Percentiles rank a stretch among this genome's conserved stretches.
Evolutionary conservation across 768 basidiomycete genomes (phyloP).

Genomic region (Auricularia sp.): DNA sequence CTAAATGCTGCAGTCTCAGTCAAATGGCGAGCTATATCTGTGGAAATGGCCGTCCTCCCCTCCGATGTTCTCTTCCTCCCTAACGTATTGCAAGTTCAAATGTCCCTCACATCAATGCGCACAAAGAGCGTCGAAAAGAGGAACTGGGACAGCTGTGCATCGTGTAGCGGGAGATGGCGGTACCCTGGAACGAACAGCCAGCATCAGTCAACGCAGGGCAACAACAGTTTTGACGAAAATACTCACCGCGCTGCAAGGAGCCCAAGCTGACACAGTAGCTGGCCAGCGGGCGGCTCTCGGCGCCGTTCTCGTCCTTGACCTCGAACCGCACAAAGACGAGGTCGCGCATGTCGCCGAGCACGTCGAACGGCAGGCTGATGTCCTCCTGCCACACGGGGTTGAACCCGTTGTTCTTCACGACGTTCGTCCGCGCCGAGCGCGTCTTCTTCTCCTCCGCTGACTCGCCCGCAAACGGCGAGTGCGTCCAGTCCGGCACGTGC

Average conservation of each 20-base stretch:
- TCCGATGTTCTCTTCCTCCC: neutral
- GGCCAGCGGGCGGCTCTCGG: constrained; percentile 53
- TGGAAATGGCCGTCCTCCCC: neutral
- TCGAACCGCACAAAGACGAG: constrained; percentile 76
- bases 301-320: constrained; percentile 51
- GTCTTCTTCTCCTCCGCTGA: constrained; percentile 20
- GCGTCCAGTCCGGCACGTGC: constrained; percentile 62
- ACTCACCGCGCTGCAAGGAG: constrained; percentile 58
- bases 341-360: constrained; percentile 66
- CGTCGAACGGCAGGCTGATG: constrained; percentile 62
- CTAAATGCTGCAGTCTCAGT: no score
- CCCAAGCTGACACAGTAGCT: constrained; percentile 65
- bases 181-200: constrained; percentile 46
- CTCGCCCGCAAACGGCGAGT: constrained; percentile 18
- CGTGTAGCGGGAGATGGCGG: constrained; percentile 83
- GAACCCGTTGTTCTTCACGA: constrained; percentile 81
- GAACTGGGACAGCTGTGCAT: constrained; percentile 76
- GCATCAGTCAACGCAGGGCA: neutral
- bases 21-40: neutral
- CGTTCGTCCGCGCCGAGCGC: constrained; percentile 45
- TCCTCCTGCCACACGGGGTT: constrained; percentile 81
- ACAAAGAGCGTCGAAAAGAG: constrained; percentile 93
- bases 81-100: neutral
- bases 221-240: neutral
- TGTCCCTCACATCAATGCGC: constrained; percentile 39